Conservation (phyloP, 2,329 filamentous ascomycete species). For the Ophiosphaerella narmari region DNA sequence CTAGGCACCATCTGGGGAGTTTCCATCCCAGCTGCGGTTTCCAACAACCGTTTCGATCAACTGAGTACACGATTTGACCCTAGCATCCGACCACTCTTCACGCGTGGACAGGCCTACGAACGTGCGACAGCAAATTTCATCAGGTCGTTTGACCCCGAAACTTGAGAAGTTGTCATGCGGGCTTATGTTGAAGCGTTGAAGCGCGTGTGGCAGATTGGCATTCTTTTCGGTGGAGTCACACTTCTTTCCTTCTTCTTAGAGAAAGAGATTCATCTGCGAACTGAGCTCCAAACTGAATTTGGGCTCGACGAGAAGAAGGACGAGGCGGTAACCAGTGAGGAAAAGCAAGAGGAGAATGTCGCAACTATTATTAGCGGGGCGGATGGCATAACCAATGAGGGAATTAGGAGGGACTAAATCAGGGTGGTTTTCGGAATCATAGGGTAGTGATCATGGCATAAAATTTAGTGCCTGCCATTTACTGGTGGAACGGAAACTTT, state of each 20-base stretch:
- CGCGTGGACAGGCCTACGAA: not conserved
- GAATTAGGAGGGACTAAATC: no score
- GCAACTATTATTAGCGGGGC: no score
- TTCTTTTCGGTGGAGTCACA: not conserved
- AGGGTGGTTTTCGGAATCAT: no score
- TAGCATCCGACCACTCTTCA: not conserved
- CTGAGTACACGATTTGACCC: not conserved
- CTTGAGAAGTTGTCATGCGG: not conserved
- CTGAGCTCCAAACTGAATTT: slow-evolving; percentile 6
- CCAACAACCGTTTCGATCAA: slow-evolving; percentile 12
- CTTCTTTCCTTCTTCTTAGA: slow-evolving; percentile 5
- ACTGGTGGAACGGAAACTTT: no score
- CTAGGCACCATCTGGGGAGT: slow-evolving; percentile 22
- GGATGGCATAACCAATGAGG: no score
- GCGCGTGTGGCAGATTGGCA: not conserved
- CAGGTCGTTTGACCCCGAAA: not conserved
- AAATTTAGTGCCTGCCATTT: no score
- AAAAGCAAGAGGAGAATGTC: not conserved
- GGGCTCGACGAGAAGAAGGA: slow-evolving; percentile 2
- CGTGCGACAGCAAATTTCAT: not conserved
- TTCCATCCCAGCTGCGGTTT: slow-evolving; percentile 16
- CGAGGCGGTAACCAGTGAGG: not conserved
- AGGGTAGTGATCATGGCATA: no score
- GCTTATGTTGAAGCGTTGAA: not conserved
- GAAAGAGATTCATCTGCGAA: slow-evolving; percentile 5